Percentiles rank a stretch among this genome's conserved stretches.
phyloP scores from a whole-genome alignment of 768 basidiomycete genomes.

The Lyophyllum atratum region DNA sequence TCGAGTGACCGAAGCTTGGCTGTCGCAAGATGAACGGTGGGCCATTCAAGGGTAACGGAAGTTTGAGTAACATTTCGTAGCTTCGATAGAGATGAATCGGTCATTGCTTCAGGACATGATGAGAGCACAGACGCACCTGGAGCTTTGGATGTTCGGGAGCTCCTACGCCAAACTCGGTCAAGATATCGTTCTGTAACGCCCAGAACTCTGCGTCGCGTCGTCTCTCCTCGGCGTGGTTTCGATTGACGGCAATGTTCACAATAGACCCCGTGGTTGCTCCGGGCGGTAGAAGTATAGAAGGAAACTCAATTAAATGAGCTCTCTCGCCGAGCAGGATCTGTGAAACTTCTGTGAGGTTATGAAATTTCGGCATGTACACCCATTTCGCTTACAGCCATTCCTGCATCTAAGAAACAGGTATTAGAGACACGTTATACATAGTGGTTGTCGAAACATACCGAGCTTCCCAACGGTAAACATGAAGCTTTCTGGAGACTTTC shows the following conservation, averaged over 20 bases:
- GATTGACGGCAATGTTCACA: conserved; percentile 93
- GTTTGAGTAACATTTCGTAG: conserved; percentile 96
- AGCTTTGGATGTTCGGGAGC: conserved; percentile 76
- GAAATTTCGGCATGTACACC: background rate
- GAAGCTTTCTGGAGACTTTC: conserved; percentile 62
- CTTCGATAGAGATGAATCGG: conserved; percentile 33
- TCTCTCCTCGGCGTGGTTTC: conserved; percentile 84
- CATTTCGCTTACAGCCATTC: conserved; percentile 75
- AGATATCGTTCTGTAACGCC: conserved; percentile 79
- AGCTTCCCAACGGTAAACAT: conserved; percentile 96
- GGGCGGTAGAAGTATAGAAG: conserved; percentile 90
- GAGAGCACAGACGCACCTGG: conserved; percentile 45
- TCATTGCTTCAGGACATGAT: background rate
- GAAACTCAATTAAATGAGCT: conserved; percentile 97
- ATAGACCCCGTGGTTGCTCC: conserved; percentile 94
- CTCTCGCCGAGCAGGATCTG: conserved; percentile 92
- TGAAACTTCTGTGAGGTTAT: conserved; percentile 7
- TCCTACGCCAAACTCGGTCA: conserved; percentile 67
- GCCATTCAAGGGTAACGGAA: conserved; percentile 96
- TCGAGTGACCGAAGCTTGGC: conserved; percentile 87
- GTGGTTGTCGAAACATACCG: conserved; percentile 51
- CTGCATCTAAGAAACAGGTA: conserved; percentile 62
- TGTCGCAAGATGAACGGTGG: conserved; percentile 78
- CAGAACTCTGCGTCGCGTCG: conserved; percentile 82
- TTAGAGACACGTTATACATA: background rate